phyloP scores from a whole-genome alignment of 2,329 filamentous ascomycete species.

The Phoma sp. region DNA sequence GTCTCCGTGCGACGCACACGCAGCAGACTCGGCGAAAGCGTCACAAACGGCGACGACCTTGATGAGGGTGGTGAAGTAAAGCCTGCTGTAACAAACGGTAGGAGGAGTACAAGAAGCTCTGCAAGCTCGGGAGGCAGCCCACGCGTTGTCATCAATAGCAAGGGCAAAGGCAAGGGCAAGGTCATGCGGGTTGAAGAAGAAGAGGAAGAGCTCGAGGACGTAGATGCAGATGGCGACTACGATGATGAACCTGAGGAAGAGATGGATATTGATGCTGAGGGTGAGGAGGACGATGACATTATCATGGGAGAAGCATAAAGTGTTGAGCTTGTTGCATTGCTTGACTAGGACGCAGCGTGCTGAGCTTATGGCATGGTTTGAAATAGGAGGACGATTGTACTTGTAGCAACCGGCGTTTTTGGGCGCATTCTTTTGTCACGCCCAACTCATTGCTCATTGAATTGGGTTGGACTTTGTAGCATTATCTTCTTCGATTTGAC shows the following conservation, averaged over 20 bases:
- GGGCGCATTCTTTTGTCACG: background rate
- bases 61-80: slow-evolving; percentile 44
- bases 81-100: slow-evolving; percentile 30
- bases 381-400: background rate
- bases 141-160: slow-evolving; percentile 22
- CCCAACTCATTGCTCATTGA: background rate
- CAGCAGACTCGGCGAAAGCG: slow-evolving; percentile 53
- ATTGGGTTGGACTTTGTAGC: slow-evolving; percentile 10
- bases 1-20: slow-evolving; percentile 49
- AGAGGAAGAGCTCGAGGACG: slow-evolving; percentile 40
- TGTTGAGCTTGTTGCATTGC: background rate
- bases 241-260: slow-evolving; percentile 27
- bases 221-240: slow-evolving; percentile 37
- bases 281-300: slow-evolving; percentile 41
- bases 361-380: background rate
- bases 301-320: slow-evolving; percentile 33
- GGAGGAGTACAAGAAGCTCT: slow-evolving; percentile 40
- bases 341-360: background rate
- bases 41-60: slow-evolving; percentile 46
- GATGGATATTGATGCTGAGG: slow-evolving; percentile 35
- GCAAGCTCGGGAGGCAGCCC: slow-evolving; percentile 42
- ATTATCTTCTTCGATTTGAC: slow-evolving; percentile 14
- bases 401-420: slow-evolving; percentile 14
- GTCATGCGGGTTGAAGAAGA: slow-evolving; percentile 38
- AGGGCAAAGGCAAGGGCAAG: slow-evolving; percentile 38